Conservation (phyloP, 768 basidiomycete species). For the Calocybe cyanea region DNA sequence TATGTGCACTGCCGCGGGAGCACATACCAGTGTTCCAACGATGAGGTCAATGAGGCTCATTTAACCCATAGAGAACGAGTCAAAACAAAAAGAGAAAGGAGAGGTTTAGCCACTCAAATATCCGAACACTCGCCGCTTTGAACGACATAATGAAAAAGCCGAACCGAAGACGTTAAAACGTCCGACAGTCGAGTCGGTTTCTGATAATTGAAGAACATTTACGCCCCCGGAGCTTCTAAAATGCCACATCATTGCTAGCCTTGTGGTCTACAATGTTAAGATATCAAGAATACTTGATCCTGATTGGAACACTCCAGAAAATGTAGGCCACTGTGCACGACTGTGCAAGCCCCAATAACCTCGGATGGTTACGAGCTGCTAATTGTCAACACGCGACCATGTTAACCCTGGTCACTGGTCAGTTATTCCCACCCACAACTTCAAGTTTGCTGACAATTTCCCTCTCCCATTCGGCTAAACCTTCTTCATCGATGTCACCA, state of each 20-base stretch:
- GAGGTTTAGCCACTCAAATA: constrained; percentile 5
- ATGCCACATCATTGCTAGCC: not conserved
- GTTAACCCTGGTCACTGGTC: not conserved
- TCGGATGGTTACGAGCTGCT: constrained; percentile 3
- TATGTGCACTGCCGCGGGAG: not conserved
- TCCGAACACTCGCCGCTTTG: constrained; percentile 8
- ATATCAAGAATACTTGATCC: not conserved
- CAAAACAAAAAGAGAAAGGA: not conserved
- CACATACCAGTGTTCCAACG: not conserved
- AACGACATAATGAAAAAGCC: not conserved
- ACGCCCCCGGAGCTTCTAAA: not conserved
- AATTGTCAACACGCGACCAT: constrained; percentile 3
- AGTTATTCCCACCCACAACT: constrained; percentile 37
- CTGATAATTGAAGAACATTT: too few species aligned
- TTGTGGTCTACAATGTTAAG: not conserved
- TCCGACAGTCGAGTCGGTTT: not conserved
- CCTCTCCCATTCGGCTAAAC: constrained; percentile 79
- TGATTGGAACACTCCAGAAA: not conserved
- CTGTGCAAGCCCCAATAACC: not conserved
- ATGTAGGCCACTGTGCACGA: not conserved
- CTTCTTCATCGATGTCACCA: constrained; percentile 61
- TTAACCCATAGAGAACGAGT: too few species aligned
- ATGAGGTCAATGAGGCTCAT: too few species aligned
- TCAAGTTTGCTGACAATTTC: constrained; percentile 68
- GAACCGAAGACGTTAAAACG: not conserved